Conservation (phyloP, 2,329 filamentous ascomycete species). For the Arthroderma sp. region DNA sequence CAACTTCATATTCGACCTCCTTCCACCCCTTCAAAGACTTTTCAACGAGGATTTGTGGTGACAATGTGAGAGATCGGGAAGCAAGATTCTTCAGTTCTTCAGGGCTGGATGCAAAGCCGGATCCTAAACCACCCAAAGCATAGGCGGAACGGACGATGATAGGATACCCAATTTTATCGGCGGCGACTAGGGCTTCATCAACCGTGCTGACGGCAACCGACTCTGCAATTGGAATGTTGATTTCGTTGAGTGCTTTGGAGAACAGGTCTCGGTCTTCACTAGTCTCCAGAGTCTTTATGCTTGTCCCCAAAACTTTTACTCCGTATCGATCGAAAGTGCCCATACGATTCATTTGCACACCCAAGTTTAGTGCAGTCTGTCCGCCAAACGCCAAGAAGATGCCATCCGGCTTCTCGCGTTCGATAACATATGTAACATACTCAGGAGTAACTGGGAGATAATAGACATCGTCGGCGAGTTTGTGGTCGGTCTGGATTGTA, state of each 20-base stretch:
- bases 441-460: conserved; percentile 95
- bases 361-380: conserved; percentile 90
- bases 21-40: conserved; percentile 99
- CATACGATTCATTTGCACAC: conserved; percentile 93
- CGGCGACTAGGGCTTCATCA: conserved; percentile 82
- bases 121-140: conserved; percentile 87
- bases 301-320: conserved; percentile 90
- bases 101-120: conserved; percentile 85
- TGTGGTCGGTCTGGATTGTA: conserved; percentile 94
- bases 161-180: conserved; percentile 78
- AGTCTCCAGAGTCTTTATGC: conserved; percentile 83
- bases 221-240: conserved; percentile 92
- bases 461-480: conserved; percentile 92
- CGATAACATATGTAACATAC: conserved; percentile 95
- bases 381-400: conserved; percentile 96
- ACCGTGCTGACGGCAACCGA: conserved; percentile 85
- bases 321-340: conserved; percentile 91
- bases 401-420: conserved; percentile 87
- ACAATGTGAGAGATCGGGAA: conserved; percentile 80
- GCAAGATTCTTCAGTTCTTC: conserved; percentile 91
- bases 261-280: conserved; percentile 95
- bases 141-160: conserved; percentile 97
- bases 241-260: conserved; percentile 88
- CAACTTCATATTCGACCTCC: conserved; percentile 96
- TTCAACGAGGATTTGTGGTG: conserved; percentile 93